phyloP scores from a whole-genome alignment of 768 basidiomycete species.

The Tubosaeta sp. region DNA sequence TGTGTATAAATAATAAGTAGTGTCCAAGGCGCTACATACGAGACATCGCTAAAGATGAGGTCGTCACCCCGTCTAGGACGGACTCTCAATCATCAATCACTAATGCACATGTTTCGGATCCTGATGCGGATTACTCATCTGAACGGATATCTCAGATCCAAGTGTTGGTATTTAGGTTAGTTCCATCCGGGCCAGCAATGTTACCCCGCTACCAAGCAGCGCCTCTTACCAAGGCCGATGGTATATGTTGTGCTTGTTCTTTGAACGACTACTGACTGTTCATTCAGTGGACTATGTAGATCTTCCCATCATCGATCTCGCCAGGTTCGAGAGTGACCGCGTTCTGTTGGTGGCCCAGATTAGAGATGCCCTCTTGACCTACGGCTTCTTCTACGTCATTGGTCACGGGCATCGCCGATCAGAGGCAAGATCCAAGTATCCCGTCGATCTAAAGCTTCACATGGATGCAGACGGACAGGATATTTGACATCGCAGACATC shows the following conservation, averaged over 20 bases:
- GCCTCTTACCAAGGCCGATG: constrained; percentile 30
- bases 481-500: constrained; percentile 47
- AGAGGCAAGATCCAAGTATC: constrained; percentile 20
- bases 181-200: no score
- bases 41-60: no score
- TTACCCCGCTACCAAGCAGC: constrained; percentile 37
- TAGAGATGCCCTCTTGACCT: constrained; percentile 42
- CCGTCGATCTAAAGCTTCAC: constrained; percentile 22
- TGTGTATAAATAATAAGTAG: no score
- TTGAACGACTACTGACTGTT: not conserved
- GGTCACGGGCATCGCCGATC: constrained; percentile 38
- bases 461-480: constrained; percentile 39
- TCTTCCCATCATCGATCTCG: constrained; percentile 50
- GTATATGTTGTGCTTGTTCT: constrained; percentile 24
- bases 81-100: no score
- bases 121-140: no score
- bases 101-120: no score
- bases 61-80: no score
- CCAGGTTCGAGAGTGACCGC: constrained; percentile 37
- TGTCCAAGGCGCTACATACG: no score
- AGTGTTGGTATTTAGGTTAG: no score
- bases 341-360: constrained; percentile 37
- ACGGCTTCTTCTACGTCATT: constrained; percentile 41
- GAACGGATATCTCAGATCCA: no score
- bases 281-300: constrained; percentile 46